phyloP scores from a whole-genome alignment of 495 filamentous ascomycete genomes.

The Lasiosphaeria hispida region DNA sequence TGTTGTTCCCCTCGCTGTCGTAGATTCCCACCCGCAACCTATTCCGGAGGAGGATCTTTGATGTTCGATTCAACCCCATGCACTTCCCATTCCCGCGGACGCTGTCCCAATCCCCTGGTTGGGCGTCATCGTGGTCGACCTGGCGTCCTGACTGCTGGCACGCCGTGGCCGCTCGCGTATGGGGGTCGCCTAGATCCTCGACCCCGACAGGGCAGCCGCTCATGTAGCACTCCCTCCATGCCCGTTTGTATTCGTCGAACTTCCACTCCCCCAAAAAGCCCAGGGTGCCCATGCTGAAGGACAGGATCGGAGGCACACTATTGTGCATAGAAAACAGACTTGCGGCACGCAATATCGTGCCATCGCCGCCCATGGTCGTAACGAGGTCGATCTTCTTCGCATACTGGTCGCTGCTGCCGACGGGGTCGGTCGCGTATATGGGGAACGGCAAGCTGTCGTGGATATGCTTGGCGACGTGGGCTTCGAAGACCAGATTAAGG shows the following conservation, averaged over 20 bases:
- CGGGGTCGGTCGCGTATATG: conserved; percentile 61
- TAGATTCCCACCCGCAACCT: conserved; percentile 81
- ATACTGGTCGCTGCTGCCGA: conserved; percentile 31
- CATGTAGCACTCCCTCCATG: conserved; percentile 92
- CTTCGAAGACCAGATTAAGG: conserved; percentile 80
- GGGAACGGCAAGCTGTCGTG: conserved; percentile 75
- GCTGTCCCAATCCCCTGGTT: conserved; percentile 57
- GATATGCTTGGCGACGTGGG: conserved; percentile 65
- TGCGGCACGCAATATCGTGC: conserved; percentile 88
- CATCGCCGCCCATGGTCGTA: conserved; percentile 89
- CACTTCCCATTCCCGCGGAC: conserved; percentile 79
- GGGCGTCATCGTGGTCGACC: conserved; percentile 8
- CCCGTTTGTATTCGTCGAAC: conserved; percentile 83
- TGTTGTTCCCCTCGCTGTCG: conserved; percentile 55
- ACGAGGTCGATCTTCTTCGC: conserved; percentile 76
- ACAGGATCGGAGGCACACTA: conserved; percentile 85
- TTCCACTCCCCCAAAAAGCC: conserved; percentile 97
- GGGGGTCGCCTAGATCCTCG: conserved; percentile 42
- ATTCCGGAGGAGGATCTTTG: conserved; percentile 80
- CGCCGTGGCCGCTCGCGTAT: conserved; percentile 38
- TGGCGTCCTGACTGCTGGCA: conserved; percentile 22
- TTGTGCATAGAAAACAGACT: conserved; percentile 82
- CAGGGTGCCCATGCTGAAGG: conserved; percentile 94
- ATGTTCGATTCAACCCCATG: conserved; percentile 70
- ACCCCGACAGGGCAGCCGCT: conserved; percentile 65